Evolutionary conservation across 2,329 filamentous ascomycete genomes (phyloP), one percentile per base, ranked within the genome.

Genomic region (Microsporum audouinii): DNA sequence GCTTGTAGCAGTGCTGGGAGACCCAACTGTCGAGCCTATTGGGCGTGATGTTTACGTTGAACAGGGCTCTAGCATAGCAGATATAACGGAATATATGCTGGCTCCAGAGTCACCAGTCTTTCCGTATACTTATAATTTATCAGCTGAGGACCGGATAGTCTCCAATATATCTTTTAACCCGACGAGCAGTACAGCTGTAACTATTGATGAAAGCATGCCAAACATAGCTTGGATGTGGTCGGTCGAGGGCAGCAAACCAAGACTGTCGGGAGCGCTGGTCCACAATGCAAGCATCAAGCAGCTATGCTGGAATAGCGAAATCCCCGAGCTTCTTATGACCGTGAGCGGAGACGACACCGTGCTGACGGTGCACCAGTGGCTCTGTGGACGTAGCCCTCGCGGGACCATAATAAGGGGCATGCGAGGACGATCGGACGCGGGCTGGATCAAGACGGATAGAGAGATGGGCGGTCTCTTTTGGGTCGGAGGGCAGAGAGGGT

Each of bases 221-320:
- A 76, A 77, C 60, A 73, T 78, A 17, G 70, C 76, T 23, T 78
- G 76, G 76, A 73, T 78, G 62, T 78, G 76, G 76, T 71, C 71
- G 3, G 57, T 76, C 56, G 67, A 71, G 38, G 56, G 59, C 23
- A 49, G 57, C 10, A 58, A 61, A 12, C 66, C 70, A 1, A 65
- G 60, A 5, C 65, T 75, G 6, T 59, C 67, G 5, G 73, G 75
- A n/a, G 70, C 69, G 3, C 62, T 78, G 1, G 72, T 77, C 17
- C 76, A 78, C 57, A 75, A 77, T 53, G 71, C 75, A 43, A 68
- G 70, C 2, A 71, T 78, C 34, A 71, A 71, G 59, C 71, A 76
- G 34, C 60, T 76, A 14, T 63, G 66, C 8, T 78, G 76, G 76
- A 72, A 76, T 65, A 65, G 71, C 43, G 70, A 69, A 2, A 67